Evolutionary conservation across 2,329 filamentous ascomycete species (phyloP).

Genomic region (Arthrobotrys sinensis): DNA sequence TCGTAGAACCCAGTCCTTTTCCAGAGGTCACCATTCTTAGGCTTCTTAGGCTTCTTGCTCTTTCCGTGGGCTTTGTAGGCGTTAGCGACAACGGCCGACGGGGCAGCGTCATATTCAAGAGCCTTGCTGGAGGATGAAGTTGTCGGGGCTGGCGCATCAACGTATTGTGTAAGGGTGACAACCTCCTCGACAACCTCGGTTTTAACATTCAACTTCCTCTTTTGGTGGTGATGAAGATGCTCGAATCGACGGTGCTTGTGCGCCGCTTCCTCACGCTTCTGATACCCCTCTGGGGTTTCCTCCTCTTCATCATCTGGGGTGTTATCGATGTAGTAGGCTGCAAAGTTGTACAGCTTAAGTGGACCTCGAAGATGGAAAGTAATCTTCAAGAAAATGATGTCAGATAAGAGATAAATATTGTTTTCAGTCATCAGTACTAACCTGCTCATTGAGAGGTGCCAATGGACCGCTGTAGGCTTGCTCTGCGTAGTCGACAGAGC

Average conservation of each 20-base stretch:
- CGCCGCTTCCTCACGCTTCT: slow-evolving; percentile 39
- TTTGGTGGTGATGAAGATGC: slow-evolving; percentile 45
- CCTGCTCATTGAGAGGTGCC: slow-evolving; percentile 55
- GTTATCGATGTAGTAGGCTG: slow-evolving; percentile 53
- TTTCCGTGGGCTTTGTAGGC: slow-evolving; percentile 33
- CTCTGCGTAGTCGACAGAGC: slow-evolving; percentile 27
- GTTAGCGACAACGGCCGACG: slow-evolving; percentile 48
- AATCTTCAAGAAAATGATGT: slow-evolving; percentile 26
- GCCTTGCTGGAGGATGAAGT: slow-evolving; percentile 18
- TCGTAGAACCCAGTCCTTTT: slow-evolving; percentile 49
- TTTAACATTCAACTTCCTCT: slow-evolving; percentile 48
- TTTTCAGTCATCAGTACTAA: not conserved
- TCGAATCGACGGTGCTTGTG: slow-evolving; percentile 47
- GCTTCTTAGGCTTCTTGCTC: slow-evolving; percentile 39
- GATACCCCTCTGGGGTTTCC: slow-evolving; percentile 27
- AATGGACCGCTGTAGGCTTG: slow-evolving; percentile 47
- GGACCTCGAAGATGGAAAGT: slow-evolving; percentile 59
- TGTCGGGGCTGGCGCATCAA: slow-evolving; percentile 36
- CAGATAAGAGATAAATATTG: not conserved
- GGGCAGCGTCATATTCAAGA: slow-evolving; percentile 3
- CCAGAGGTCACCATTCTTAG: slow-evolving; percentile 29
- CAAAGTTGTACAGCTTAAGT: slow-evolving; percentile 51
- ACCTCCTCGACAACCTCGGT: slow-evolving; percentile 53
- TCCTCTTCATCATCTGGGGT: slow-evolving; percentile 45
- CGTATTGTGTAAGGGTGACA: slow-evolving; percentile 43